phyloP scores from a whole-genome alignment of 768 basidiomycete genomes.

The Phanerochaete carnosa region DNA sequence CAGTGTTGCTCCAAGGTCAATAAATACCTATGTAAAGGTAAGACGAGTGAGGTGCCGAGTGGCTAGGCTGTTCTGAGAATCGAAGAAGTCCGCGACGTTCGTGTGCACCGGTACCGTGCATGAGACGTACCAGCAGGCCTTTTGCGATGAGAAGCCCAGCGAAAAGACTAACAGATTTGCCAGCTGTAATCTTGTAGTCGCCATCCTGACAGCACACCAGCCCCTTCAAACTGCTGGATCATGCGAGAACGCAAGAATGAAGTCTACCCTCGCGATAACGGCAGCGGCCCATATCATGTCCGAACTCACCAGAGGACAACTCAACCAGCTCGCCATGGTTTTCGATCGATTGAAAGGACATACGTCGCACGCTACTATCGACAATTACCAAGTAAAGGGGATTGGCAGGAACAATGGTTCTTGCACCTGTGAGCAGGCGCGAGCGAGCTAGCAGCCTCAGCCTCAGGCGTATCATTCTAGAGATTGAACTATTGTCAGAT shows the following conservation, averaged over 20 bases:
- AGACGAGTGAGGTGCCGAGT: constrained; percentile 72
- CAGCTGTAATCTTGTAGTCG: constrained; percentile 56
- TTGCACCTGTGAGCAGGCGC: too few relatives aligned
- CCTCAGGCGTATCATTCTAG: too few relatives aligned
- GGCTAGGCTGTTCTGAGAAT: constrained; percentile 56
- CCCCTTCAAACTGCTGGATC: not conserved
- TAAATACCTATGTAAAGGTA: constrained; percentile 73
- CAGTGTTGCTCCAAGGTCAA: constrained; percentile 79
- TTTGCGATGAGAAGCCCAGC: constrained; percentile 72
- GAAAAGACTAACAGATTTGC: constrained; percentile 78
- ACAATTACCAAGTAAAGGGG: not conserved
- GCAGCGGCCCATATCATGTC: constrained; percentile 83
- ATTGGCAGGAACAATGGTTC: too few relatives aligned
- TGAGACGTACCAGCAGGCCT: constrained; percentile 53
- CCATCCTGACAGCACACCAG: constrained; percentile 39
- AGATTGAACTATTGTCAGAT: too few relatives aligned
- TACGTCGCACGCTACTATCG: not conserved
- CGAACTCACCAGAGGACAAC: constrained; percentile 82
- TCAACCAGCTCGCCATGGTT: constrained; percentile 87
- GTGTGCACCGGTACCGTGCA: not conserved
- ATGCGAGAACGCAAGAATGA: not conserved
- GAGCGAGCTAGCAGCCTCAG: too few relatives aligned
- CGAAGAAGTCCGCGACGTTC: not conserved
- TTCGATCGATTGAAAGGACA: constrained; percentile 38
- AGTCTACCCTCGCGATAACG: constrained; percentile 46